Percentiles rank a stretch among this genome's conserved stretches.
These are phyloP conservation scores for Naganishia albida DNA, from an alignment of 1,284 basidiomycete species.

Conservation along the genomic window DNA sequence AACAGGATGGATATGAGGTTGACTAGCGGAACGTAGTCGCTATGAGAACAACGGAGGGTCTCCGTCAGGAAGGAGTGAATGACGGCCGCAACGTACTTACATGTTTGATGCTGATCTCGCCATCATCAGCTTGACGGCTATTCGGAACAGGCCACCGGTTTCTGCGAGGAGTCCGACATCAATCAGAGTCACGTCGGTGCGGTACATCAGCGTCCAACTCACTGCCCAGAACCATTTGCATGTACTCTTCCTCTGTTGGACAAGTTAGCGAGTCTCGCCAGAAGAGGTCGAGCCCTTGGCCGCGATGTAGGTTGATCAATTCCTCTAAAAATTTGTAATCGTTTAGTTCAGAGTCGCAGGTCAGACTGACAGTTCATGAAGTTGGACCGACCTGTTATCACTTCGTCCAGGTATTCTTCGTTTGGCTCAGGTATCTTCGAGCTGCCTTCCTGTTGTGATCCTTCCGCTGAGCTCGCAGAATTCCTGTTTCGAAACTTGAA, in stretches of 20 bases:
- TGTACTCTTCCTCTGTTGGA: conserved; percentile 92
- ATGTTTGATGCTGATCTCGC: conserved; percentile 62
- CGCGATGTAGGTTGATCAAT: conserved; percentile 85
- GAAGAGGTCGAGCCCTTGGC: conserved; percentile 91
- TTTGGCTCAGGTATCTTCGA: conserved; percentile 13
- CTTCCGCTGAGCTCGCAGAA: conserved; percentile 16
- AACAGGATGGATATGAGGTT: conserved; percentile 93
- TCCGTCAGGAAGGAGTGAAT: too few relatives aligned
- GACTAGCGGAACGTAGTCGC: conserved; percentile 86
- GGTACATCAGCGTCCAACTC: conserved; percentile 37
- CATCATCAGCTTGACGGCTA: conserved; percentile 96
- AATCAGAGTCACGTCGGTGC: background rate
- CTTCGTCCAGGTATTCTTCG: conserved; percentile 39
- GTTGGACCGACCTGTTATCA: conserved; percentile 42
- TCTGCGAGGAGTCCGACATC: conserved; percentile 55
- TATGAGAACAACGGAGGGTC: conserved; percentile 46
- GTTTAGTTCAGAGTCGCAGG: background rate
- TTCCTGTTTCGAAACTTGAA: conserved; percentile 60
- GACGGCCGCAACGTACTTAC: conserved; percentile 57
- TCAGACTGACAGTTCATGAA: background rate
- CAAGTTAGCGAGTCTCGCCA: conserved; percentile 92
- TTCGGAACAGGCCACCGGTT: conserved; percentile 89
- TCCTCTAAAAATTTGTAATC: conserved; percentile 61
- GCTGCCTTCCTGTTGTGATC: conserved; percentile 59
- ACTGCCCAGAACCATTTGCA: conserved; percentile 97